These are phyloP conservation scores for Laburnicola sp. DNA, from an alignment of 2,329 filamentous ascomycete species.

Conservation along the genomic window DNA sequence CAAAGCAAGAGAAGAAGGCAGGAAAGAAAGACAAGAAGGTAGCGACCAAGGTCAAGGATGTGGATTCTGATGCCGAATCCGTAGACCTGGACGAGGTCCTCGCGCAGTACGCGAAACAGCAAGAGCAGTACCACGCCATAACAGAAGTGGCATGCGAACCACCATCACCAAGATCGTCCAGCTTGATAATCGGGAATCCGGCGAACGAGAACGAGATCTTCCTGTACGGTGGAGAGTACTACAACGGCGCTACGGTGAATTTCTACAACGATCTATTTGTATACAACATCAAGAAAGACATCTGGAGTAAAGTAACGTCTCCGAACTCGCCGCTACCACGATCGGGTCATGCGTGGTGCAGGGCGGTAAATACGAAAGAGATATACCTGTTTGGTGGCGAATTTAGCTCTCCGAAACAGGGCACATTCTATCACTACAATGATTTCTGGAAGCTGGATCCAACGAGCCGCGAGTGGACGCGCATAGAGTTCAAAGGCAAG, in stretches of 20 bases:
- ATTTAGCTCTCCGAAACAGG: slow-evolving; percentile 95
- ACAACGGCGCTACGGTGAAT: slow-evolving; percentile 81
- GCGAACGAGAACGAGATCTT: slow-evolving; percentile 85
- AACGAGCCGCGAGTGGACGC: slow-evolving; percentile 82
- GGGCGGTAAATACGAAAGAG: slow-evolving; percentile 79
- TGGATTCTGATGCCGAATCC: slow-evolving; percentile 88
- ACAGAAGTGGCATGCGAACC: slow-evolving; percentile 76
- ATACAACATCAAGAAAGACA: slow-evolving; percentile 77
- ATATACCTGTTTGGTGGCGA: slow-evolving; percentile 95
- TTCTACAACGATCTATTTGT: slow-evolving; percentile 70
- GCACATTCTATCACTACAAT: slow-evolving; percentile 98
- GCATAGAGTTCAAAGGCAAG: slow-evolving; percentile 79
- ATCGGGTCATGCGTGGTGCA: slow-evolving; percentile 92
- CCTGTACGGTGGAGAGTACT: slow-evolving; percentile 93
- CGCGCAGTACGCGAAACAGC: slow-evolving; percentile 85
- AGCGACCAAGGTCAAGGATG: slow-evolving; percentile 70
- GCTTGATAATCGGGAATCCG: slow-evolving; percentile 82
- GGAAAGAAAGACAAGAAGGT: slow-evolving; percentile 75
- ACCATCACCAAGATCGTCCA: slow-evolving; percentile 76
- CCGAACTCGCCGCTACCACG: slow-evolving; percentile 90
- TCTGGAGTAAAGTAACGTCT: slow-evolving; percentile 88
- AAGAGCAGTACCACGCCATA: slow-evolving; percentile 92
- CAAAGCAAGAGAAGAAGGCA: slow-evolving; percentile 87
- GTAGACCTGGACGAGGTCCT: slow-evolving; percentile 91
- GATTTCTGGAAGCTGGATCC: slow-evolving; percentile 96